phyloP scores from a whole-genome alignment of 2,329 filamentous ascomycete species.

The Rhinocladiella similis region DNA sequence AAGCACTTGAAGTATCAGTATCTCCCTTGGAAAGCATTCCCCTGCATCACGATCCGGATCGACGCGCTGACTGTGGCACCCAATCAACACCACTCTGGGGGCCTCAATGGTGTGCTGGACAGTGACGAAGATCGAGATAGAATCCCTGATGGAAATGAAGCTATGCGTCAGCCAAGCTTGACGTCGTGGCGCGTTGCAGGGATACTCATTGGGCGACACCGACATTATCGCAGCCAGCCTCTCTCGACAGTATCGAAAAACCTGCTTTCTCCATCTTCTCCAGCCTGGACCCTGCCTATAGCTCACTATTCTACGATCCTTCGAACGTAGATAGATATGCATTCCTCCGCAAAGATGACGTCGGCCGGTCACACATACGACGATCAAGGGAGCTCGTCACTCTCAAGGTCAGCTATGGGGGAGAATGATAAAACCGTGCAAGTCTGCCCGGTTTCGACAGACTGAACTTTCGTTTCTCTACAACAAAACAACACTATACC shows the following conservation, averaged over 20 bases:
- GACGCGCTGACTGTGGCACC: conserved; percentile 12
- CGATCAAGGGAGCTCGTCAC: not conserved
- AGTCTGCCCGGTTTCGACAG: not conserved
- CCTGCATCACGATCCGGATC: not conserved
- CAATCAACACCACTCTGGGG: conserved; percentile 8
- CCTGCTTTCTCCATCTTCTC: conserved; percentile 10
- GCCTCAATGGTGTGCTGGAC: conserved; percentile 4
- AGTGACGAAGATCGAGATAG: conserved; percentile 13
- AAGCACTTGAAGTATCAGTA: too few species aligned
- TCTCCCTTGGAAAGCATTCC: not conserved
- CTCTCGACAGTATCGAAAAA: conserved; percentile 5
- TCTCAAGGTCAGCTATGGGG: not conserved
- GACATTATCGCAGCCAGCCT: not conserved
- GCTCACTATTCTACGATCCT: not conserved
- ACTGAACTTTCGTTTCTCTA: not conserved
- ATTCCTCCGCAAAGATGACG: conserved; percentile 1
- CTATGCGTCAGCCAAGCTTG: conserved; percentile 22
- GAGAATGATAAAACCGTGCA: not conserved
- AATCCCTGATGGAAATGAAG: not conserved
- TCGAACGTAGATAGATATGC: not conserved
- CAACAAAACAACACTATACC: too few species aligned
- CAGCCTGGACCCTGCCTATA: not conserved
- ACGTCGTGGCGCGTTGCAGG: conserved; percentile 7
- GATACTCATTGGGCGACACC: conserved; percentile 5
- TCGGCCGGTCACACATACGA: not conserved